Conservation (phyloP, 2,329 filamentous ascomycete species). For the Sporothrix globosa region DNA sequence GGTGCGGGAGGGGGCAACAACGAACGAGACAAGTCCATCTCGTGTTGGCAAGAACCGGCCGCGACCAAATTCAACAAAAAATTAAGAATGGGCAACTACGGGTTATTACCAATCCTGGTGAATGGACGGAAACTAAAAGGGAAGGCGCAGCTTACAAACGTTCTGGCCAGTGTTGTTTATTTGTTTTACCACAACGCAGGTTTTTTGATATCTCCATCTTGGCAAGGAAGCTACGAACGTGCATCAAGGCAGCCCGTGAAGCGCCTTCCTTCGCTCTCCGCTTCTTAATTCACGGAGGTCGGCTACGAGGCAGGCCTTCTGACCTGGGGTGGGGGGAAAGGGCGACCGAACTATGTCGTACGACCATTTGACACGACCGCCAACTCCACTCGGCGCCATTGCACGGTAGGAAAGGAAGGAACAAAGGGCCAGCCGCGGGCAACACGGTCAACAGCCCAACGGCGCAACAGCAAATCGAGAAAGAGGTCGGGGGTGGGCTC, state of each 20-base stretch:
- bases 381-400: conserved; percentile 5
- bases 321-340: conserved; percentile 4
- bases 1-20: conserved; percentile 4
- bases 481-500: conserved; percentile 5
- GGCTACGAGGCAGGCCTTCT: not conserved
- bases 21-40: not conserved
- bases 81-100: not conserved
- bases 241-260: not conserved
- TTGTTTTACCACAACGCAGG: not conserved
- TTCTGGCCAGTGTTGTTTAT: not conserved
- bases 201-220: conserved; percentile 9
- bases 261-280: not conserved
- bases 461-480: conserved; percentile 1
- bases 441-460: not conserved
- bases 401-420: conserved; percentile 1
- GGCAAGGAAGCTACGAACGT: conserved; percentile 17
- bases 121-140: not conserved
- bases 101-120: conserved; percentile 16
- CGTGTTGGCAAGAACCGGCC: conserved; percentile 14
- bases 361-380: conserved; percentile 2
- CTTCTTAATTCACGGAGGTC: not conserved
- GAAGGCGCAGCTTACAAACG: conserved; percentile 13
- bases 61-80: not conserved
- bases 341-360: not conserved
- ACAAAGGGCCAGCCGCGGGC: conserved; percentile 18